Percentiles rank a stretch among this genome's conserved stretches.
These are phyloP conservation scores for Panicum hallii DNA, from an alignment of 202 grass and related monocot genomes.

Conservation along the genomic window DNA sequence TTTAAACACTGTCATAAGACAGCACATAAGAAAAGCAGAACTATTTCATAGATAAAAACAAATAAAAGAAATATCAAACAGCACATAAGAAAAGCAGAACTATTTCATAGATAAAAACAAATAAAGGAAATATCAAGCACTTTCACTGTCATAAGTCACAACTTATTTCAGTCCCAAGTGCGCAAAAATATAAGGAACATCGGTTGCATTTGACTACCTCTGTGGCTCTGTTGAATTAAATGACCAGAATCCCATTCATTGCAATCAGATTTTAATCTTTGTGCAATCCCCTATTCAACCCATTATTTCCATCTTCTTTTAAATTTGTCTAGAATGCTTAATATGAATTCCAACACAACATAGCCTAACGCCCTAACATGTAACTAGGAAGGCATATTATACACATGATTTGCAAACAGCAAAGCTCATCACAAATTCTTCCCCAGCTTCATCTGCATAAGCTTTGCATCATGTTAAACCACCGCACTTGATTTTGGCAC, in stretches of 20 bases:
- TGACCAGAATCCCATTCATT: not conserved
- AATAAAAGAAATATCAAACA: no score
- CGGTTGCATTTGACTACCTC: not conserved
- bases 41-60: not conserved
- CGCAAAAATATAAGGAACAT: not conserved
- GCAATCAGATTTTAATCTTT: not conserved
- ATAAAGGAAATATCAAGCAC: not conserved
- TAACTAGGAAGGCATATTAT: not conserved
- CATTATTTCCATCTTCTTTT: not conserved
- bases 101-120: not conserved
- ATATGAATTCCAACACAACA: conserved; percentile 1
- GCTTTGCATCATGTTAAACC: conserved; percentile 2
- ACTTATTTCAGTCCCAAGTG: not conserved
- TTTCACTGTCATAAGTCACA: not conserved
- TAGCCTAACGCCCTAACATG: not conserved
- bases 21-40: not conserved
- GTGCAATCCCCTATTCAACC: not conserved
- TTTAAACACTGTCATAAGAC: not conserved
- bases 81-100: not conserved
- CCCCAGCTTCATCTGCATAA: not conserved
- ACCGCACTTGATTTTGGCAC: not conserved
- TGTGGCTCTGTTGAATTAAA: not conserved
- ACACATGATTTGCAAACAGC: not conserved
- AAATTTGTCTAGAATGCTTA: not conserved
- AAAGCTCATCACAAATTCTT: not conserved